Base-by-base conservation (phyloP, 257 asterid species). In the Solanum piurae region DNA sequence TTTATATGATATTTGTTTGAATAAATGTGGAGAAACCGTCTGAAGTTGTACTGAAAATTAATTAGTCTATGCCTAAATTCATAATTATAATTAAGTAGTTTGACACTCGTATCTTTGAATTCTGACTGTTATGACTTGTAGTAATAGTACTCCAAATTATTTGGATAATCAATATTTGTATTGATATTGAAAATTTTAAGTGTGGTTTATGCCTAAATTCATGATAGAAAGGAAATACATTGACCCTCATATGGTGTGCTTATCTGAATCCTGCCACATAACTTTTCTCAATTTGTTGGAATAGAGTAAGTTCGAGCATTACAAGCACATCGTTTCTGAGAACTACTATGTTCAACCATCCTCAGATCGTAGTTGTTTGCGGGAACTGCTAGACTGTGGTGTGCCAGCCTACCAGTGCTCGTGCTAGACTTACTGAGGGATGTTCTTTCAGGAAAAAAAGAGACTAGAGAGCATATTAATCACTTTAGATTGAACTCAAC, bases 401-500 rank as follows among this genome's bases (percentile, higher is more conserved):
- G 88, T 93, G 95, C 92, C 94, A 93, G 83, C 98, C 96, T 9
- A 94, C 94, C 0, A 94, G 98, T 6, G 95, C 94, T 1, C 93
- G 94, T 5, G 98, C 98, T 34, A 86, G 95, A 3, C 98, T 94
- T 83, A 94, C 94, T 0, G 98, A 94, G 90, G 98, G 98, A 3
- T 94, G 98, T 88, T 93, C 98, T 64, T 94, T 93, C 93, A 88
- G 96, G 86, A 92, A 91, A 87, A 94, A 94, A 93, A 95, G 98
- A 9, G 96, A 94, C 16, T 94, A 69, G 38, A 79, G 62, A 27
- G 21, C 37, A 25, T 91, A 87, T 10, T 49, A 27, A 25, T 44
- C 7, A 0, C 7, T 79, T 44, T 79, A 79, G 37, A 16, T 44
- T 77, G 84, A 77, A 42, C 21, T 77, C 8, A 42, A 79, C 58